Evolutionary conservation across 192 early-diverging fungal genomes (phyloP), one percentile per base, ranked within the genome.

Genomic region (Kickxella alabastrina): DNA sequence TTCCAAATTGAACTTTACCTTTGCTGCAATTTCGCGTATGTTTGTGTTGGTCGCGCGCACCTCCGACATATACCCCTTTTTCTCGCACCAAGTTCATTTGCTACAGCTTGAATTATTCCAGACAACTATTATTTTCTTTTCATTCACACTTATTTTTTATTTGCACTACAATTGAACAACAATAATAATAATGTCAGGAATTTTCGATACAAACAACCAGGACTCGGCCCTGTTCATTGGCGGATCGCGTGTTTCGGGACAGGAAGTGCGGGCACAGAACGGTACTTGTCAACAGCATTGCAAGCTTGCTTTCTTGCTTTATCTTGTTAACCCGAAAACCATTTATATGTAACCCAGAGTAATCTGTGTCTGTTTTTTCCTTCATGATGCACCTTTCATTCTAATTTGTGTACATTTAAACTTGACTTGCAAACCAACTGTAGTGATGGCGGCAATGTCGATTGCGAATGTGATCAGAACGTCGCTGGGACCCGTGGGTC

Each of bases 401-500:
- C n/a, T n/a, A n/a, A n/a, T n/a, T n/a, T n/a, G n/a, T n/a, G n/a
- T n/a, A n/a, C n/a, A n/a, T n/a, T n/a, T n/a, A n/a, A n/a, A n/a
- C n/a, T n/a, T n/a, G n/a, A n/a, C n/a, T n/a, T n/a, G n/a, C n/a
- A n/a, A n/a, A n/a, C n/a, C n/a, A n/a, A n/a, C n/a, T 49, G 19
- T 81, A 99, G 96, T 99, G 24, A 79, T 98, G 66, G 95, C 97
- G 25, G 95, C 90, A 12, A 65, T 86, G 37, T 88, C 97, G 19
- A 93, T 99, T 60, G 90, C 94, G 52, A 99, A 99, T 64, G 94
- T 99, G 65, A 91, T 99, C 43, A 97, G 97, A 80, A 90, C 85
- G n/a, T 98, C 95, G 23, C 79, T 99, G 35, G 97, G 97, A 13
- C 97, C 97, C 24, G 97, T 99, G 47, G 97, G 97, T 14, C 82